A percentile compares a stretch with the other conserved stretches of the same genome.
phyloP scores from a whole-genome alignment of 345 rosid genomes.

The Erucastrum elatum region DNA sequence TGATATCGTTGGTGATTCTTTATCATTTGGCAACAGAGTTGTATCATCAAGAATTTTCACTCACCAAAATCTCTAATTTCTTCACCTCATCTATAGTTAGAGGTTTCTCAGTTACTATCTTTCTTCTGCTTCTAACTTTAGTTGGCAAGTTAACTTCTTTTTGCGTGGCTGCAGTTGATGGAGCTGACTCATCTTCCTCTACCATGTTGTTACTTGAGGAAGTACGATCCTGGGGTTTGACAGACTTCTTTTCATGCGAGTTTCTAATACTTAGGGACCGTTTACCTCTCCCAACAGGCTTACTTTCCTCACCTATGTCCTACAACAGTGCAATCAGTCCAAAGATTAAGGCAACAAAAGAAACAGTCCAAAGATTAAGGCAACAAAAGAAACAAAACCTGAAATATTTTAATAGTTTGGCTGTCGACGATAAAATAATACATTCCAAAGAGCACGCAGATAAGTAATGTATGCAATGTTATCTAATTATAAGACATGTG shows the following conservation, averaged over 20 bases:
- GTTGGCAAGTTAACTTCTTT: slow-evolving; percentile 59
- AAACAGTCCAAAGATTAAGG: neutral
- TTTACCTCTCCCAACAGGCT: slow-evolving; percentile 51
- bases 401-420: neutral
- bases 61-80: slow-evolving; percentile 40
- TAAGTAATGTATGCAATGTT: slow-evolving; percentile 13
- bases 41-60: slow-evolving; percentile 40
- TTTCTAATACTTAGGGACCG: slow-evolving; percentile 42
- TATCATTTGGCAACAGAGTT: slow-evolving; percentile 37
- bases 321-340: slow-evolving; percentile 33
- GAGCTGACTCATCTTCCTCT: slow-evolving; percentile 51
- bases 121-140: slow-evolving; percentile 72
- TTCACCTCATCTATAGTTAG: slow-evolving; percentile 41
- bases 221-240: slow-evolving; percentile 49
- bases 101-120: slow-evolving; percentile 49
- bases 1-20: slow-evolving; percentile 11
- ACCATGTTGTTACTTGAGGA: slow-evolving; percentile 50
- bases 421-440: slow-evolving; percentile 10
- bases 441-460: slow-evolving; percentile 9
- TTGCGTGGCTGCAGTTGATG: slow-evolving; percentile 42
- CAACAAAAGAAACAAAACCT: neutral
- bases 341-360: slow-evolving; percentile 17
- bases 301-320: slow-evolving; percentile 47
- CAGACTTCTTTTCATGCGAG: slow-evolving; percentile 52
- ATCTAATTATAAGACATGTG: neutral